Evolutionary conservation across 2,329 filamentous ascomycete genomes (phyloP), one percentile per base, ranked within the genome.

Genomic region (Chalaropsis ovoidea): DNA sequence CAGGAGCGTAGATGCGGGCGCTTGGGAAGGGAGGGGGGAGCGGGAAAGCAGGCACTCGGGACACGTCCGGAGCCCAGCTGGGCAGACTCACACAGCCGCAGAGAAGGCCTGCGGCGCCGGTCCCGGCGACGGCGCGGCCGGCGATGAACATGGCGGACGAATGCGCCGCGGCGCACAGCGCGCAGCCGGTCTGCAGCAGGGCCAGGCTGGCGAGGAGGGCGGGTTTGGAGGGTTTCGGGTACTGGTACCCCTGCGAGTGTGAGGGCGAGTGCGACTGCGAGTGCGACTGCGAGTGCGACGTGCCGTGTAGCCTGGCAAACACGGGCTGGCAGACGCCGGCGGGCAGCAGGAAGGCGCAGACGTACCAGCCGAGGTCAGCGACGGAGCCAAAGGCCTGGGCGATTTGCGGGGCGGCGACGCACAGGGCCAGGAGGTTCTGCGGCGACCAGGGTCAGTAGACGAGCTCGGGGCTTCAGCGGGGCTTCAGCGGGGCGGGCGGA

Each of bases 101-200:
- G n/a, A 73, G 72, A 15, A 76, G 71, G 1, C 76, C 75, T 0
- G 71, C 74, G 2, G 70, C 73, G 0, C 76, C 76, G 1, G 75
- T 45, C 1, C 76, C 76, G 2, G 76, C 71, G 0, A 78, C 58
- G 0, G 74, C 74, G 19, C 76, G 71, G 0, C 77, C 77, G 0
- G 72, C 68, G n/a, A 78, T 77, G 1, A 78, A 73, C 2, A 72
- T 72, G 4, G 69, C 69, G 1, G 73, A 75, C n/a, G 68, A 73
- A 0, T 73, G 72, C 0, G 73, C 73, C 1, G 71, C 69, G 17
- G 72, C 73, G 58, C 73, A 74, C 27, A 75, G 63, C 19, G 72
- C 69, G 8, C 71, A 73, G 15, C 74, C 74, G 5, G 72, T 39
- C 63, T 71, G 70, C 35, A 72, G 72, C 13, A 71, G 35, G 0